A percentile compares a stretch with the other conserved stretches of the same genome.
phyloP scores from a whole-genome alignment of 2,329 filamentous ascomycete genomes.

The Fonsecaea multimorphosa region DNA sequence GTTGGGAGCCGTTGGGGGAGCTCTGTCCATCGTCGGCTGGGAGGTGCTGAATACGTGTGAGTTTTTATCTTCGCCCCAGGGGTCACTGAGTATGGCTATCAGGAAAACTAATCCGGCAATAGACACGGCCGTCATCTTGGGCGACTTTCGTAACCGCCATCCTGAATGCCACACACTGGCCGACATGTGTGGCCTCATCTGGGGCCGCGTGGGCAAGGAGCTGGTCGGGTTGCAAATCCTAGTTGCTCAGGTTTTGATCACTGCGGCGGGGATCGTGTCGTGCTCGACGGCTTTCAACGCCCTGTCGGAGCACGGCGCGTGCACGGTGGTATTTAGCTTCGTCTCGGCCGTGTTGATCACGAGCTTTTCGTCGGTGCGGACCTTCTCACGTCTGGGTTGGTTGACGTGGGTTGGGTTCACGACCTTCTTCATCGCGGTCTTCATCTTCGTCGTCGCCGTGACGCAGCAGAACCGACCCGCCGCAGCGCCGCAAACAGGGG shows the following conservation, averaged over 20 bases:
- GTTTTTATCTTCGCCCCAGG: not conserved
- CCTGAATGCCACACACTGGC: constrained; percentile 54
- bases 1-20: constrained; percentile 56
- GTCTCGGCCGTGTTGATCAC: constrained; percentile 39
- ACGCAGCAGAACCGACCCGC: constrained; percentile 46
- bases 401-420: constrained; percentile 12
- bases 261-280: constrained; percentile 52
- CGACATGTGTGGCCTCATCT: constrained; percentile 55
- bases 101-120: not conserved
- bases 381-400: constrained; percentile 10
- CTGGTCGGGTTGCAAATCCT: constrained; percentile 17
- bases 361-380: constrained; percentile 13
- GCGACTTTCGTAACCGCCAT: constrained; percentile 59
- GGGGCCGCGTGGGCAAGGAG: constrained; percentile 20
- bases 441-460: constrained; percentile 34
- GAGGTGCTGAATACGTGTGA: constrained; percentile 56
- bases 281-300: constrained; percentile 52
- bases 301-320: constrained; percentile 48
- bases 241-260: constrained; percentile 43
- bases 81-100: not conserved
- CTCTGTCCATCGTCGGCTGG: constrained; percentile 57
- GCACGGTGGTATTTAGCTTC: constrained; percentile 43
- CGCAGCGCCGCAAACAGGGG: constrained; percentile 42
- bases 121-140: constrained; percentile 51
- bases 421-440: constrained; percentile 23